Evolutionary conservation across 2,329 filamentous ascomycete species (phyloP), one percentile per base, ranked within the genome.

Genomic region (Epichloe sibirici): DNA sequence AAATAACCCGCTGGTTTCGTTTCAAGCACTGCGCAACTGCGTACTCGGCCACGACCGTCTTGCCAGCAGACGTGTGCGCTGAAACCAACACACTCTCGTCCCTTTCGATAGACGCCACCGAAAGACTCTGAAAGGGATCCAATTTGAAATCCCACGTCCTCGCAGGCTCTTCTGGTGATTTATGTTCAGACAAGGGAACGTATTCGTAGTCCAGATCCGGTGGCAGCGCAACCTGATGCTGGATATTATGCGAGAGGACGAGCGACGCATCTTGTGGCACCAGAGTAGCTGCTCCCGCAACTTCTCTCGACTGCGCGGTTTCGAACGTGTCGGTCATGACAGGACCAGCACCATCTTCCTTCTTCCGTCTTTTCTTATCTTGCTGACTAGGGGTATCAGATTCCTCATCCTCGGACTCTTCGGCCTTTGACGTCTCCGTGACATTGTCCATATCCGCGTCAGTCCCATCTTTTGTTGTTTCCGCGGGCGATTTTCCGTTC

Each of bases 31-130:
- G 93, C 15, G 94, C 93, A 66, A 98, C 94, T 21, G 93, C 94
- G 66, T 98, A 98, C 69, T 98, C 93, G 57, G 93, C 93, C 45
- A 97, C 90, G 7, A 98, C 94, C 0, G 93, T 98, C 72, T 98
- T 98, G 71, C 93, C 93, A 39, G 93, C 93, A 76, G 87, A 93
- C 7, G 93, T 98, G 71, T 98, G 93, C 51, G 93, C 93, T 15
- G 94, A 97, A 2, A 98, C 93, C 48, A 98, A 73, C 0, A 98
- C 89, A 73, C 90, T 97, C 74, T 98, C 93, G 52, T 91, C 90
- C 58, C 93, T 81, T 72, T 98, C 87, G 57, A 98, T 98, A 1
- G 91, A 96, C 7, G 89, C 85, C 56, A 98, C 90, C 0, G 93
- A 90, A 49, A 97, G 79, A 64, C 91, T 88, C 71, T 98, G 93